Base-by-base conservation (phyloP, 1,139 yeast species). In the Ashbya aceris region DNA sequence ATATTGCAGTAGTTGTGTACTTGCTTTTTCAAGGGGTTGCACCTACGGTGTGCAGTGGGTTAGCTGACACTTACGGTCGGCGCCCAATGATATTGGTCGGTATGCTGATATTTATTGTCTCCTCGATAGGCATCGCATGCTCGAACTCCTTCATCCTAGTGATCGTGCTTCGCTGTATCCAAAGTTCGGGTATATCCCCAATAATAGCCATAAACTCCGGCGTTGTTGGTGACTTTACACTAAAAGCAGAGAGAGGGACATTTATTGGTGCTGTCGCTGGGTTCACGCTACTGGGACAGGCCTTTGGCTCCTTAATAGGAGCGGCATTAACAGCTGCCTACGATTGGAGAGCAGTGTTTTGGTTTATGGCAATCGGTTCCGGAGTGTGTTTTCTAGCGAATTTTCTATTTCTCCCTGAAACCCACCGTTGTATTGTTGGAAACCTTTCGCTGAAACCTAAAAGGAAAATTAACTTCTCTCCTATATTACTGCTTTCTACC, bases 321-420 rank as follows among this genome's bases (percentile, higher is more conserved):
- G 83, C 89, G 6, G 76, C 72, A 0, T 60, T 84, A 32, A 75
- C 80, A 3, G 66, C 74, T 2, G 60, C 71, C 6, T 74, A 79
- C 66, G 72, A 75, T 12, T 84, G 94, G 94, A 69, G 86, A 47
- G 81, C 86, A 0, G 77, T 83, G 27, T 85, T 85, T 53, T 79
- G 85, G 76, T 81, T 83, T 48, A 63, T 83, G 41, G 76, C 80
- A 2, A 77, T 82, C 13, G 74, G 79, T 7, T 71, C 79, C 34
- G 77, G 78, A 1, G 32, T 67, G 0, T 67, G 67, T 2, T 59
- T 72, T 6, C 8, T 42, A 1, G 41, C 51, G 17, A 56, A 51
- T 7, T 50, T 49, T 33, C 32, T 76, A 1, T 41, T 71, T 0
- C 55, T 83, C 8, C 94, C 94, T 0, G 95, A 85, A 54, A 84